Percentiles rank a stretch among this genome's conserved stretches.
Evolutionary conservation across 441 rosid species (phyloP).

Genomic region (Corymbia calophylla): DNA sequence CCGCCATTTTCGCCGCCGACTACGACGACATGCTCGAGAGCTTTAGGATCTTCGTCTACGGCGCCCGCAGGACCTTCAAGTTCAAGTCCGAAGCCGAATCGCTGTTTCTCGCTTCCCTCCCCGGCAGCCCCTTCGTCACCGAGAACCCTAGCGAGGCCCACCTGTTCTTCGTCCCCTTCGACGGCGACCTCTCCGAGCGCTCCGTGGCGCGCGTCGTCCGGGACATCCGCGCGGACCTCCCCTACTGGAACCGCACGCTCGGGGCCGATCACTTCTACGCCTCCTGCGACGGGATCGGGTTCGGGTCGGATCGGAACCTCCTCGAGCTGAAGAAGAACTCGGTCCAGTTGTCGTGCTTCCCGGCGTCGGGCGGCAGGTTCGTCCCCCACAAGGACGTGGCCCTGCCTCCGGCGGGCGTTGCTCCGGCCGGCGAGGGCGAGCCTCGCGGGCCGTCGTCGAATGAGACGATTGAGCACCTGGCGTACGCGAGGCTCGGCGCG

Average conservation of each 20-base stretch:
- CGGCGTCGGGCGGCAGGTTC: slow-evolving; percentile 25
- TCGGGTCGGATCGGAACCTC: slow-evolving; percentile 33
- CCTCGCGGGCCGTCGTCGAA: slow-evolving; percentile 3
- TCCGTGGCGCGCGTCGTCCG: slow-evolving; percentile 19
- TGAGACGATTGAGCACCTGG: slow-evolving; percentile 8
- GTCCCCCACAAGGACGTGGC: slow-evolving; percentile 50
- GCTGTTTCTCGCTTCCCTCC: slow-evolving; percentile 36
- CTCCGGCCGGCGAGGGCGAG: neutral
- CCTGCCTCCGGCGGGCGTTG: slow-evolving; percentile 24
- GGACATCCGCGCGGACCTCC: slow-evolving; percentile 18
- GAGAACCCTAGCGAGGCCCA: slow-evolving; percentile 39
- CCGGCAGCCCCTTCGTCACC: slow-evolving; percentile 27
- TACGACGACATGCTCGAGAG: slow-evolving; percentile 30
- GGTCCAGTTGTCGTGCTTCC: slow-evolving; percentile 45
- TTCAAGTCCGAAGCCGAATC: slow-evolving; percentile 26
- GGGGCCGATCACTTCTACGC: slow-evolving; percentile 55
- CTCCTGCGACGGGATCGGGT: slow-evolving; percentile 35
- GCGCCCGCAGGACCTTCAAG: slow-evolving; percentile 6
- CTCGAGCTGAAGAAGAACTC: slow-evolving; percentile 55
- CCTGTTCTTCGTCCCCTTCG: slow-evolving; percentile 48
- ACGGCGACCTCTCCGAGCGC: slow-evolving; percentile 24
- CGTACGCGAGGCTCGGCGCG: slow-evolving; percentile 17
- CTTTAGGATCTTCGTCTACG: slow-evolving; percentile 39
- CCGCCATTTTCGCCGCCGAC: slow-evolving; percentile 18
- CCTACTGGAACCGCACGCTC: slow-evolving; percentile 60